phyloP scores from a whole-genome alignment of 2,329 filamentous ascomycete species.

The Laburnicola sp. region DNA sequence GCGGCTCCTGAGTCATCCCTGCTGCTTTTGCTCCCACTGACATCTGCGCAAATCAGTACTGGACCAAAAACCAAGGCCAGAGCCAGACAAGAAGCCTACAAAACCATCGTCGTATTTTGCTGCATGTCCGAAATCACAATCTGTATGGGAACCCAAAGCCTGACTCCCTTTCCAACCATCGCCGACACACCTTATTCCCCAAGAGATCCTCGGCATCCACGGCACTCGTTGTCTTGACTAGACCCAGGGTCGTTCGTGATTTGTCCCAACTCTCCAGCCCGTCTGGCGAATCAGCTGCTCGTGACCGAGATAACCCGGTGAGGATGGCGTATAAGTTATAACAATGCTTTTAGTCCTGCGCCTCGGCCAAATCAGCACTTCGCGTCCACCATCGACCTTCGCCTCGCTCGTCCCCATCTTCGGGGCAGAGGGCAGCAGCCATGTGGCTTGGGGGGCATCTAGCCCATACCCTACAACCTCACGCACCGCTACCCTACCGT shows the following conservation, averaged over 20 bases:
- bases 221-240: conserved; percentile 28
- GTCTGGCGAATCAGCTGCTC: conserved; percentile 40
- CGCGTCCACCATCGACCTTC: conserved; percentile 29
- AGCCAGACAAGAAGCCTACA: conserved; percentile 33
- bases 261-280: conserved; percentile 28
- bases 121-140: conserved; percentile 44
- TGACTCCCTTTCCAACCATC: conserved; percentile 38
- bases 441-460: conserved; percentile 37
- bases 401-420: conserved; percentile 35
- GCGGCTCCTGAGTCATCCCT: conserved; percentile 41
- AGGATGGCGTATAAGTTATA: conserved; percentile 29
- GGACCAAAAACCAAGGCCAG: conserved; percentile 34
- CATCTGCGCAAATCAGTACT: conserved; percentile 29
- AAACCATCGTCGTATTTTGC: conserved; percentile 43
- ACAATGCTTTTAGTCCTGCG: conserved; percentile 35
- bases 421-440: conserved; percentile 31
- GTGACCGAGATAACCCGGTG: conserved; percentile 34
- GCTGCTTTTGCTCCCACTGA: conserved; percentile 40
- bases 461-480: conserved; percentile 34
- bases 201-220: conserved; percentile 26
- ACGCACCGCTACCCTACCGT: conserved; percentile 29
- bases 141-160: conserved; percentile 38
- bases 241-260: conserved; percentile 32
- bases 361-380: conserved; percentile 39
- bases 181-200: conserved; percentile 26